phyloP scores from a whole-genome alignment of 192 early-diverging fungal species.

The Phycomyces blakesleeanus region DNA sequence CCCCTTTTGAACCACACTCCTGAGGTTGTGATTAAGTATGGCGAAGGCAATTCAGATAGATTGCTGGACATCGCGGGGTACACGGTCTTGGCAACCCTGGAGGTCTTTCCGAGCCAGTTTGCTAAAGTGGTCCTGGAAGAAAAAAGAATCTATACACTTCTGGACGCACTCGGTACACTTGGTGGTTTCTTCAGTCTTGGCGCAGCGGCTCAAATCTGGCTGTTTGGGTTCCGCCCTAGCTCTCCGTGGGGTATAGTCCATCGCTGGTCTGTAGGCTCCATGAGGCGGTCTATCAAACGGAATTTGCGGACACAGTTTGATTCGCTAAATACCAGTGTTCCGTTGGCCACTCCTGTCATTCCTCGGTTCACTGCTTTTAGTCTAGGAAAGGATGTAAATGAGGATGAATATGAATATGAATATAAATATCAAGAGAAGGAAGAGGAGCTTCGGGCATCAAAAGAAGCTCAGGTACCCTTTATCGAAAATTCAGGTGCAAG shows the following conservation, averaged over 20 bases:
- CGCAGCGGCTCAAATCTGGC: slow-evolving; percentile 27
- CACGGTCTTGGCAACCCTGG: slow-evolving; percentile 17
- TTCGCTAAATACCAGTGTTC: not conserved
- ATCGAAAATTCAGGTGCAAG: not conserved
- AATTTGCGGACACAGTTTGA: slow-evolving; percentile 7
- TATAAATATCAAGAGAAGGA: no score
- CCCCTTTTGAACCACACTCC: slow-evolving; percentile 30
- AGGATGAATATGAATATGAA: no score
- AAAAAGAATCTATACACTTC: slow-evolving; percentile 27
- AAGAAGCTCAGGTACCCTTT: not conserved
- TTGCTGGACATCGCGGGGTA: slow-evolving; percentile 17
- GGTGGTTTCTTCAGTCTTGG: slow-evolving; percentile 33
- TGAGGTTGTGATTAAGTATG: slow-evolving; percentile 24
- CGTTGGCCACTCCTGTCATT: slow-evolving; percentile 2
- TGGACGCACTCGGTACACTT: slow-evolving; percentile 33
- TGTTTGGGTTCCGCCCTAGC: slow-evolving; percentile 19
- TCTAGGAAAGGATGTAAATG: not conserved
- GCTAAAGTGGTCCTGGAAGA: slow-evolving; percentile 9
- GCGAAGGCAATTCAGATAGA: slow-evolving; percentile 16
- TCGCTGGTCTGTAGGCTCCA: slow-evolving; percentile 16
- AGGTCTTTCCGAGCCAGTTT: slow-evolving; percentile 16
- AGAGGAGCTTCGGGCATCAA: no score
- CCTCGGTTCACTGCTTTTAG: not conserved
- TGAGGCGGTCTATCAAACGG: slow-evolving; percentile 4
- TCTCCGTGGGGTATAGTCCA: slow-evolving; percentile 21